Evolutionary conservation across 768 basidiomycete species (phyloP), one percentile per base, ranked within the genome.

Genomic region (Tephrocybe sp.): DNA sequence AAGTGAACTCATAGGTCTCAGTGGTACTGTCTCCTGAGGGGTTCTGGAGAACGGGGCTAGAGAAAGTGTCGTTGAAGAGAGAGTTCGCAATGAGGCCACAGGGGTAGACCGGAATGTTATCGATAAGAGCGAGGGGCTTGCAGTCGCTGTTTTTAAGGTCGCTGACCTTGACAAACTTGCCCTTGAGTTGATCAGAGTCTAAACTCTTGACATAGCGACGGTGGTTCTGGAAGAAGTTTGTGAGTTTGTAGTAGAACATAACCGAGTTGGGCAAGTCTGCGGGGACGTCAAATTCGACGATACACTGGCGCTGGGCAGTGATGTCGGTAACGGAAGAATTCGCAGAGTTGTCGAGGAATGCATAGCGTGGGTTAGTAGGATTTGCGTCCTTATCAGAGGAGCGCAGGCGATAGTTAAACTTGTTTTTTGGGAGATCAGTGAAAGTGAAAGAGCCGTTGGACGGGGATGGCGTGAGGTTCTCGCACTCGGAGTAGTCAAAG

Each of bases 1-100:
- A 71, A 1, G 92, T 83, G 63, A 97, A 93, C 51, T 73, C 71
- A 67, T 96, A 98, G 9, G 77, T 71, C 30, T 72, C 69, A 7
- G 67, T 55, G 9, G 67, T 61, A 41, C 78, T 74, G 6, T 78
- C 76, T 11, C 72, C 53, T 3, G 80, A 58, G 5, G 83, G 74
- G 60, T 84, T 84, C 28, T 82, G 62, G 13, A 87, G 67, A 12
- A 73, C 63, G 32, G 90, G 85, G 31, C 76, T 77, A 25, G 80
- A 75, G 65, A 86, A 91, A 1, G 94, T 92, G 63, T 98, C 95
- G 62, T 99, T 99, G 76, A 98, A 99, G 9, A 93, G 31, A 1
- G 93, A 97, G 70, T 99, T 99, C 37, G 97, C 97, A 55, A 99
- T 96, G 55, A 99, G 74, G 32, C 97, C 97, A 58, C 97, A 99